Conservation (phyloP, 371 early-diverging fungal species). For the Amoeboaphelidium protococcarum region DNA sequence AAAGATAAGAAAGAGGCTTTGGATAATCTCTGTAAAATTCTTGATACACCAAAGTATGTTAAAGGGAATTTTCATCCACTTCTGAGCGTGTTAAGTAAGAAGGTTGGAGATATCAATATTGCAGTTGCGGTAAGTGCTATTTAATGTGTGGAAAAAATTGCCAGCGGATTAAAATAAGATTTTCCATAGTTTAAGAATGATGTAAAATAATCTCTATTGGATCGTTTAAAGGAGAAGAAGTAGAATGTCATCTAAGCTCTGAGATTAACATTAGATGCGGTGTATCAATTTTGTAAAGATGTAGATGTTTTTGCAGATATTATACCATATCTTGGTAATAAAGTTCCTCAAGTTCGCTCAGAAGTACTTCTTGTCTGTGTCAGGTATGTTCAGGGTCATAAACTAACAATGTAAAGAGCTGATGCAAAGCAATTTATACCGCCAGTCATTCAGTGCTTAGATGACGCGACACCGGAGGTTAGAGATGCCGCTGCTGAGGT, state of each 20-base stretch:
- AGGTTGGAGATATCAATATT: constrained; percentile 60
- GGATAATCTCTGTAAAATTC: constrained; percentile 32
- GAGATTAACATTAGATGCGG: constrained; percentile 46
- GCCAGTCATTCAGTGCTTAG: constrained; percentile 33
- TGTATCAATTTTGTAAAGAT: constrained; percentile 33
- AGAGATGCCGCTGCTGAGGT: constrained; percentile 64
- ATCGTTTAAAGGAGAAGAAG: constrained; percentile 82
- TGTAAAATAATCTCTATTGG: constrained; percentile 35
- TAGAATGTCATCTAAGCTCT: constrained; percentile 55
- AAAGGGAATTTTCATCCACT: constrained; percentile 50
- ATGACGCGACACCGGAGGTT: constrained; percentile 60
- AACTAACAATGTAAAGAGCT: constrained; percentile 33
- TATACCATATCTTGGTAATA: constrained; percentile 33
- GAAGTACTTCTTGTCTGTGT: constrained; percentile 40
- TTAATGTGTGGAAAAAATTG: constrained; percentile 59
- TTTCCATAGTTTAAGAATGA: constrained; percentile 42
- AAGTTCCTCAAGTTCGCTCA: constrained; percentile 68
- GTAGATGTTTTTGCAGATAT: constrained; percentile 41
- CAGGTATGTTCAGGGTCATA: constrained; percentile 34
- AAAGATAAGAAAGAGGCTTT: constrained; percentile 77
- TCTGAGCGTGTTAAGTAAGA: constrained; percentile 48
- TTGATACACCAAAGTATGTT: constrained; percentile 44
- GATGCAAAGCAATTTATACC: constrained; percentile 51
- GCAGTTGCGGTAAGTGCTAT: constrained; percentile 45
- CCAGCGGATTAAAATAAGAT: constrained; percentile 37